Conservation (phyloP, 2,329 filamentous ascomycete genomes). For the Trichoderma harzianum region DNA sequence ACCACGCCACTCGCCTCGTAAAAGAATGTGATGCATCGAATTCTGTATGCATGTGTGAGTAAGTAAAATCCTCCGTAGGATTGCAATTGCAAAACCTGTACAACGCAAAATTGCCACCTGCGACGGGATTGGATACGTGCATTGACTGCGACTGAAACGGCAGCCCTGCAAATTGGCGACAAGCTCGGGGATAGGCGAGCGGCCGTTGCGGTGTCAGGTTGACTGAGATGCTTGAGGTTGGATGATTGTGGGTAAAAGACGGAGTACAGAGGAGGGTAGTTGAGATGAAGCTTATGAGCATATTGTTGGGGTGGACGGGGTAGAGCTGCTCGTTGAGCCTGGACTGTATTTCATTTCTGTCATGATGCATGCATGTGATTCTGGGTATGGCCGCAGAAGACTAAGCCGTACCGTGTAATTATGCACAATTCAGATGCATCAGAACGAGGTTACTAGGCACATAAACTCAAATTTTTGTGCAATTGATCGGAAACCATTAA, state of each 20-base stretch:
- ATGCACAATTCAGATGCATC: neutral
- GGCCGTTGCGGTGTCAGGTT: neutral
- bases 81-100: neutral
- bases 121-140: neutral
- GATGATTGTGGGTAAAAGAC: neutral
- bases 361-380: neutral
- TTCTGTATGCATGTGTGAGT: neutral
- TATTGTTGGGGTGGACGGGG: neutral
- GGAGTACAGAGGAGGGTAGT: neutral
- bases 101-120: neutral
- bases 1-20: neutral
- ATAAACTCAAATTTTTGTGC: too few relatives aligned
- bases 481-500: too few relatives aligned
- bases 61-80: neutral
- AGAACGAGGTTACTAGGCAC: neutral
- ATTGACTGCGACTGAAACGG: slow-evolving; percentile 1
- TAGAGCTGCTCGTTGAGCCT: neutral
- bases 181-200: neutral
- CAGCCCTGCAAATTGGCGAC: neutral
- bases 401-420: neutral
- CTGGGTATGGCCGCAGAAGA: neutral
- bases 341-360: neutral
- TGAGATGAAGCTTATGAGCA: neutral
- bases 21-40: neutral
- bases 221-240: neutral